Conservation (phyloP, 352 stramenopile genomes). For the Globisporangium canariense region DNA sequence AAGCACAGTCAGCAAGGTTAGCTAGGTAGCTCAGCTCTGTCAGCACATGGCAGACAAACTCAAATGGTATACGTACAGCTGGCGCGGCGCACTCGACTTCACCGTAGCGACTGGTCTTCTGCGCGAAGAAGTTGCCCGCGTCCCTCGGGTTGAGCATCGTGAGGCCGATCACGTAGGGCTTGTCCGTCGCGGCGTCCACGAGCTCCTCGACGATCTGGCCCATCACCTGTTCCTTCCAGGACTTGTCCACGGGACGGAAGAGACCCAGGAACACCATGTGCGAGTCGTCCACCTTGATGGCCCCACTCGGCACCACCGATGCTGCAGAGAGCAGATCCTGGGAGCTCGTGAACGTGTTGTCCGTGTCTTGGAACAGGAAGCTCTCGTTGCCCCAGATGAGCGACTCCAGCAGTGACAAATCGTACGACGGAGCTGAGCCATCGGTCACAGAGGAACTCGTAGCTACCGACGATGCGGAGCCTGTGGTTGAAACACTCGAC, state of each 20-base stretch:
- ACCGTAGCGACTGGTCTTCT: constrained; percentile 64
- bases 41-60: not conserved
- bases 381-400: constrained; percentile 72
- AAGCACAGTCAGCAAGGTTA: constrained; percentile 6
- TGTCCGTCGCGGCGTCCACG: constrained; percentile 41
- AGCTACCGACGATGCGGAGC: constrained; percentile 19
- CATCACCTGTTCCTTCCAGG: constrained; percentile 45
- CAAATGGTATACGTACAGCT: constrained; percentile 32
- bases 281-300: constrained; percentile 41
- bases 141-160: constrained; percentile 57
- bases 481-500: constrained; percentile 12
- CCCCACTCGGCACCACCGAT: constrained; percentile 38
- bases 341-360: constrained; percentile 20
- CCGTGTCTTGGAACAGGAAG: constrained; percentile 39
- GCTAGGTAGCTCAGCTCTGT: constrained; percentile 1
- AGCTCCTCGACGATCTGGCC: constrained; percentile 62
- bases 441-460: constrained; percentile 20
- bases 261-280: constrained; percentile 53
- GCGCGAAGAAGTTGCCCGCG: constrained; percentile 59
- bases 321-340: constrained; percentile 26
- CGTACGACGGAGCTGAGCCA: constrained; percentile 53
- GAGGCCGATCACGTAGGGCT: constrained; percentile 57
- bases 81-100: constrained; percentile 71
- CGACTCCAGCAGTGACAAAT: constrained; percentile 65
- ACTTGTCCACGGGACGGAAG: constrained; percentile 54